A percentile compares a stretch with the other conserved stretches of the same genome.
Evolutionary conservation across 2,329 filamentous ascomycete genomes (phyloP).

Genomic region (Verticillium zaregamsianum): DNA sequence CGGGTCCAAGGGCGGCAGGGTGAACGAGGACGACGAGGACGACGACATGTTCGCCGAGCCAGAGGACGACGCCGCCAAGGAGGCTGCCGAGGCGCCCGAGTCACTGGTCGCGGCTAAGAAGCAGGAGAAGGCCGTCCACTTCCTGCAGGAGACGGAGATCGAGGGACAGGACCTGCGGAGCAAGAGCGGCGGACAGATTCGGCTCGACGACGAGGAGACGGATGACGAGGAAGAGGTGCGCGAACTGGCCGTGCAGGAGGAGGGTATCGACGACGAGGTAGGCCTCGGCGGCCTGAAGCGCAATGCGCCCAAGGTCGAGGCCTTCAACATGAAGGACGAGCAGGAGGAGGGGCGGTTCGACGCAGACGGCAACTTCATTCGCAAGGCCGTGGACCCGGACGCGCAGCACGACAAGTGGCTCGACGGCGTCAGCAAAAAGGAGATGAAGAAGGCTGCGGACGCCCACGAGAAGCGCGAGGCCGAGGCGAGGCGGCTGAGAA

Average conservation of each 20-base stretch:
- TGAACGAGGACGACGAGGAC: constrained; percentile 42
- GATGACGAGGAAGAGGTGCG: constrained; percentile 65
- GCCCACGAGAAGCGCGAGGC: constrained; percentile 82
- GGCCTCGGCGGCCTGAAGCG: constrained; percentile 87
- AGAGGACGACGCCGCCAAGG: constrained; percentile 33
- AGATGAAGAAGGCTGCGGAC: constrained; percentile 82
- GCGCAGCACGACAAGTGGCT: constrained; percentile 90
- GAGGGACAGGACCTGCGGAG: constrained; percentile 73
- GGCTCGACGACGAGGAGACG: constrained; percentile 51
- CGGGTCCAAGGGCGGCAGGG: constrained; percentile 22
- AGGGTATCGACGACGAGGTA: constrained; percentile 81
- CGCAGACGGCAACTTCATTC: constrained; percentile 83
- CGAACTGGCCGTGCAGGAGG: constrained; percentile 71
- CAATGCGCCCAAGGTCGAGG: constrained; percentile 90
- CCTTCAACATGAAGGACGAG: constrained; percentile 89
- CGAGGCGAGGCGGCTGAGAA: constrained; percentile 66
- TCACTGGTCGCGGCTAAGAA: constrained; percentile 30
- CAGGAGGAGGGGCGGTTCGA: constrained; percentile 93
- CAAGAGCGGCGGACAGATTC: constrained; percentile 69
- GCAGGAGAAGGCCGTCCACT: constrained; percentile 59
- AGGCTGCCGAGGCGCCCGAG: constrained; percentile 24
- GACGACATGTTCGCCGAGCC: constrained; percentile 79
- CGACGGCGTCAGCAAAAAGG: constrained; percentile 87
- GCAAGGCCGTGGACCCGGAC: constrained; percentile 84
- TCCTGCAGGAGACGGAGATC: constrained; percentile 60